phyloP scores from a whole-genome alignment of 2,329 filamentous ascomycete genomes.

The Apiospora kogelbergensis region DNA sequence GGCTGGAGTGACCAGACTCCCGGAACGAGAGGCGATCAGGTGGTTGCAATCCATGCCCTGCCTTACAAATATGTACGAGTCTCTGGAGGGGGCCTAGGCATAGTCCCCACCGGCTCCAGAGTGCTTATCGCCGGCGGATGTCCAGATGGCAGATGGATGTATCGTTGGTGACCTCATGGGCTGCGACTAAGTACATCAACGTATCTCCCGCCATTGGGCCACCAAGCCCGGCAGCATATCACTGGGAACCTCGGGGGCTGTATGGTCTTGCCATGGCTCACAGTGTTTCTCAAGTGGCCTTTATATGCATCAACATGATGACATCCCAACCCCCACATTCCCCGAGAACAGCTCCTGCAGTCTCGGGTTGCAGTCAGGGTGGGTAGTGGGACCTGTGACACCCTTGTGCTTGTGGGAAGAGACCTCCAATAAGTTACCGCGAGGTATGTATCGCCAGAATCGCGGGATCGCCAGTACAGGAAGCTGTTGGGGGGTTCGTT shows the following conservation, averaged over 20 bases:
- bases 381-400: neutral
- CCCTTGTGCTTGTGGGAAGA: neutral
- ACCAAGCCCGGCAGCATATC: neutral
- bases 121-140: neutral
- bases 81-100: neutral
- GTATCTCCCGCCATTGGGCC: neutral
- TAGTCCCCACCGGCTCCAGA: neutral
- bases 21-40: neutral
- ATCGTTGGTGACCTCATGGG: neutral
- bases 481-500: neutral
- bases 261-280: neutral
- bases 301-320: neutral
- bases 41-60: neutral
- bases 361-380: neutral
- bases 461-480: neutral
- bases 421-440: neutral
- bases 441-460: neutral
- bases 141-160: neutral
- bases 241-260: neutral
- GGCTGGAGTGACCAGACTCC: neutral
- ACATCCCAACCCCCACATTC: constrained; percentile 6
- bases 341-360: neutral
- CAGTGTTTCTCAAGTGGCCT: neutral
- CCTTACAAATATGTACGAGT: neutral
- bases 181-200: neutral